Conservation (phyloP, 208 protist genomes). For the Vickermania spadyakhi region DNA sequence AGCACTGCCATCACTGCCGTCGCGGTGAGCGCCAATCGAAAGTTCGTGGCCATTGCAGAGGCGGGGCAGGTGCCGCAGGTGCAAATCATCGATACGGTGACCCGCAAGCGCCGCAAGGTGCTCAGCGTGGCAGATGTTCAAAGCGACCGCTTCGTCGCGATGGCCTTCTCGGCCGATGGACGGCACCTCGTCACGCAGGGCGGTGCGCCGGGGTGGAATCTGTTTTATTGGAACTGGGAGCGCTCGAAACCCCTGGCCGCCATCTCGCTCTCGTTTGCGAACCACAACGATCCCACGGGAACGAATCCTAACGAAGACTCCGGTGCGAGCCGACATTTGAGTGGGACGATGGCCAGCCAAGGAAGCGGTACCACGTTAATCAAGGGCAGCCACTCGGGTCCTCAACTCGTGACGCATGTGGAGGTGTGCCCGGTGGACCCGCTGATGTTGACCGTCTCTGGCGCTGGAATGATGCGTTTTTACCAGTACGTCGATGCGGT, state of each 20-base stretch:
- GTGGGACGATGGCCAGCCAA: background rate
- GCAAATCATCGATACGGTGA: constrained; percentile 83
- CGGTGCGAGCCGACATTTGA: background rate
- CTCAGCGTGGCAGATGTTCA: constrained; percentile 65
- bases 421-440: constrained; percentile 84
- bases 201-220: constrained; percentile 64
- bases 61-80: constrained; percentile 53
- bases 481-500: constrained; percentile 86
- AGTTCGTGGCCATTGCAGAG: constrained; percentile 93
- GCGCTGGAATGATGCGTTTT: constrained; percentile 86
- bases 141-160: constrained; percentile 64
- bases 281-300: background rate
- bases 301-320: background rate
- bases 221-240: constrained; percentile 90
- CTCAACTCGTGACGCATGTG: constrained; percentile 49
- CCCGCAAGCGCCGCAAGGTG: constrained; percentile 78
- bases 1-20: constrained; percentile 86
- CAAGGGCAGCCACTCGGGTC: background rate
- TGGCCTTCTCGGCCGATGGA: constrained; percentile 82
- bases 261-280: constrained; percentile 18
- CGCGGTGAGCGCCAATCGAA: constrained; percentile 87
- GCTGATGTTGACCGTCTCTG: constrained; percentile 82
- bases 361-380: background rate
- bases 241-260: constrained; percentile 77
- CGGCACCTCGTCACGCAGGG: constrained; percentile 85